Evolutionary conservation across 192 early-diverging fungal species (phyloP), one percentile per base, ranked within the genome.

Genomic region (Coemansia erecta): DNA sequence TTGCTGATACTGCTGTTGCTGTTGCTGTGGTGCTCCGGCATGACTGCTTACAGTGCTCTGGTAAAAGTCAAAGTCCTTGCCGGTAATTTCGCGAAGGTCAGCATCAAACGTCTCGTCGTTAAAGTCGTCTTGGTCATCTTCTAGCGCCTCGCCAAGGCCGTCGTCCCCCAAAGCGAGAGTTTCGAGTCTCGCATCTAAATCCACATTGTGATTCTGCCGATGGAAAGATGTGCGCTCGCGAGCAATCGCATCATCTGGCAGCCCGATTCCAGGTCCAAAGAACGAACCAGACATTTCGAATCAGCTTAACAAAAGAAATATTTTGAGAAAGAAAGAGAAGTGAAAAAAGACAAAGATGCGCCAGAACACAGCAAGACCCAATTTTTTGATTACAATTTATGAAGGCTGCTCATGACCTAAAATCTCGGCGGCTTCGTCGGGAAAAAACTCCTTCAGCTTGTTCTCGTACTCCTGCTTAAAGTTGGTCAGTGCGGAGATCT

Each of bases 51-150:
- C 12, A 10, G 85, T 89, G 53, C 73, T 86, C 23, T 66, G 70
- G 52, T 79, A 82, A 81, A 89, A 92, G 75, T 92, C 90, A 75
- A 90, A 92, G 15, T 74, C 72, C n/a, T 54, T 41, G 24, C 43
- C 49, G 19, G 82, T 49, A 66, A 84, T 76, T 41, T 81, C 81
- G 24, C 46, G 48, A 4, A 66, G 66, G 50, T 63, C 72, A 13
- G 60, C 80, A 44, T 83, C 84, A 83, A 92, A 92, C 0, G 90
- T 92, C 63, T 89, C 83, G 60, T 84, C 85, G 54, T 92, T 92
- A 42, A 83, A 80, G 55, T 85, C 83, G 64, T 92, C 90, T 35
- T 80, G 70, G 50, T 70, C 82, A 54, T 92, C 88, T 22, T 85
- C 81, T 4, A 92, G 73, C 55, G 83, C 74, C 49, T 81, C 82